A percentile compares a stretch with the other conserved stretches of the same genome.
Conservation (phyloP, 2,329 filamentous ascomycete genomes). For the Fusarium coicis region DNA sequence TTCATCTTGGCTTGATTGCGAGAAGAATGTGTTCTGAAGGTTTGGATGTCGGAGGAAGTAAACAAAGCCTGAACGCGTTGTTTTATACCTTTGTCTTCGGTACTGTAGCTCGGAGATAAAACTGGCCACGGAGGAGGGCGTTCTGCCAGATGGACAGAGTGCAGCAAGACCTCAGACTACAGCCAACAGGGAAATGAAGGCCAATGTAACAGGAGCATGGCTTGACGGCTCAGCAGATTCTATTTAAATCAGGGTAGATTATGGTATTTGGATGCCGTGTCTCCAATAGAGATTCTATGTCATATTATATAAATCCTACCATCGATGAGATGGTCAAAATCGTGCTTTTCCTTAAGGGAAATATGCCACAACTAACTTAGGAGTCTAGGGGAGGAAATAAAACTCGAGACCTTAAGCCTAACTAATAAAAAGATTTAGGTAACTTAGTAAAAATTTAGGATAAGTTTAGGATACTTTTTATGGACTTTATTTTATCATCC, state of each 20-base stretch:
- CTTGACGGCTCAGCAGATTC: not conserved
- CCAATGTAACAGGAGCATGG: not conserved
- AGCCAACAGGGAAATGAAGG: not conserved
- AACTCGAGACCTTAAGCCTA: too few relatives aligned
- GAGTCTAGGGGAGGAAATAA: too few relatives aligned
- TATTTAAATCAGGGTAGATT: not conserved
- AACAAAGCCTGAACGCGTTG: not conserved
- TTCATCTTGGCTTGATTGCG: slow-evolving; percentile 51
- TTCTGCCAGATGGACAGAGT: not conserved
- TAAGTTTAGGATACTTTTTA: too few relatives aligned
- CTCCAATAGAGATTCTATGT: not conserved
- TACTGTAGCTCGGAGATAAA: slow-evolving; percentile 30
- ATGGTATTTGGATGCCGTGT: not conserved
- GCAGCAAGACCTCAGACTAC: not conserved
- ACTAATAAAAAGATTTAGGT: too few relatives aligned
- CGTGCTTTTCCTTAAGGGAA: not conserved
- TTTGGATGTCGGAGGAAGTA: not conserved
- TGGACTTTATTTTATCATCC: too few relatives aligned
- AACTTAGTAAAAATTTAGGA: too few relatives aligned
- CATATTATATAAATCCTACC: not conserved
- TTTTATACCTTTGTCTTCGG: slow-evolving; percentile 19
- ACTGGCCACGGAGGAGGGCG: not conserved
- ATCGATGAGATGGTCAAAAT: not conserved
- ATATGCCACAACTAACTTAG: not conserved
- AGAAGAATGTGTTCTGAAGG: not conserved